Percentiles rank a stretch among this genome's conserved stretches.
These are phyloP conservation scores for Ophiosphaerella korrae DNA, from an alignment of 2,329 filamentous ascomycete species.

Conservation along the genomic window DNA sequence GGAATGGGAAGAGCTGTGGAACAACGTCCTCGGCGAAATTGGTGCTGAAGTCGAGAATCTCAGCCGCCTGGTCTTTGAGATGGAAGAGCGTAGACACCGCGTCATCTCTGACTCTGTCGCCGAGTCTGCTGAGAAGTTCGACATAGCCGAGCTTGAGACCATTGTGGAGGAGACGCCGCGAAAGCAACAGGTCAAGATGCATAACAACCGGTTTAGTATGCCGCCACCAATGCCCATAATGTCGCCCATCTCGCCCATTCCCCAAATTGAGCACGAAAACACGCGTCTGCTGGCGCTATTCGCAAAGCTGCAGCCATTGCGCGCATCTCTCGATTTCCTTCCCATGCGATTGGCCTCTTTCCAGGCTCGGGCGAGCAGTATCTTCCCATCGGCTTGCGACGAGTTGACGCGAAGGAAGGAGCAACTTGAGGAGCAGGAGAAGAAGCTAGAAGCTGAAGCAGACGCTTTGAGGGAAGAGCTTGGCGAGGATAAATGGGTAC, in stretches of 20 bases:
- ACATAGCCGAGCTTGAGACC: constrained; percentile 88
- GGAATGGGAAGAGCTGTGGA: constrained; percentile 99
- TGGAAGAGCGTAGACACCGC: constrained; percentile 93
- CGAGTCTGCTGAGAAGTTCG: constrained; percentile 68
- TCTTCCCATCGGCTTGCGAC: constrained; percentile 89
- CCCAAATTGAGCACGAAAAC: constrained; percentile 72
- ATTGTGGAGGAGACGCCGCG: constrained; percentile 87
- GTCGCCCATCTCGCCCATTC: constrained; percentile 64
- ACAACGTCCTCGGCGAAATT: constrained; percentile 89
- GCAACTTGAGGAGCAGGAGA: constrained; percentile 82
- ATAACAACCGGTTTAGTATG: constrained; percentile 71
- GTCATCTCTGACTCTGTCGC: constrained; percentile 64
- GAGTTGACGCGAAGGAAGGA: constrained; percentile 79
- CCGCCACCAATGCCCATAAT: constrained; percentile 62
- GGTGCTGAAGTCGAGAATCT: constrained; percentile 84
- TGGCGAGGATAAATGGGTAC: constrained; percentile 93
- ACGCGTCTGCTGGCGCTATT: constrained; percentile 87
- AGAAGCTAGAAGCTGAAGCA: constrained; percentile 85
- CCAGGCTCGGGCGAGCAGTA: constrained; percentile 72
- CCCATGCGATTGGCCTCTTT: constrained; percentile 94
- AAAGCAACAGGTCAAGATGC: constrained; percentile 54
- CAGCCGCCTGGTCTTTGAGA: constrained; percentile 85
- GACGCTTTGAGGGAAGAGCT: constrained; percentile 88
- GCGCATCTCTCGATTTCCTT: constrained; percentile 91
- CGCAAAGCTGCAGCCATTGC: constrained; percentile 90